These are phyloP conservation scores for Diatrype stigma DNA, from an alignment of 2,329 filamentous ascomycete species.

Conservation along the genomic window DNA sequence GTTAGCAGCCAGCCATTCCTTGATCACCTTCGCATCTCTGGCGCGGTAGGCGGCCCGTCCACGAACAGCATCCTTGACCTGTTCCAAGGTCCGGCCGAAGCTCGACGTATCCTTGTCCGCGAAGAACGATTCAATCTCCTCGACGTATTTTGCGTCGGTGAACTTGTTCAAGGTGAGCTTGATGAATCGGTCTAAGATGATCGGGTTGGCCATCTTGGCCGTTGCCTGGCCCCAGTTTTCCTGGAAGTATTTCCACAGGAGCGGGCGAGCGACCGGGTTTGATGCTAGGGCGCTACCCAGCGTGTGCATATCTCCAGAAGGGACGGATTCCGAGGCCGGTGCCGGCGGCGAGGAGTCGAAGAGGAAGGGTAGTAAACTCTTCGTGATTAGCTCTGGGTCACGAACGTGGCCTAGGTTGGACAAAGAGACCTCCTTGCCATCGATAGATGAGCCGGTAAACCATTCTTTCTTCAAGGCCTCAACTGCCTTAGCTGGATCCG, in stretches of 20 bases:
- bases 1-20: conserved; percentile 70
- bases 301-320: conserved; percentile 82
- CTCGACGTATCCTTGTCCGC: conserved; percentile 76
- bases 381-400: conserved; percentile 61
- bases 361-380: conserved; percentile 70
- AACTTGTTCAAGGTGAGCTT: conserved; percentile 75
- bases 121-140: conserved; percentile 84
- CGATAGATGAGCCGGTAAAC: conserved; percentile 74
- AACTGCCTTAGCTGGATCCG: conserved; percentile 64
- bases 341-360: conserved; percentile 59
- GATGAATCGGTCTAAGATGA: conserved; percentile 86
- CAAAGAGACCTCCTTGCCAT: conserved; percentile 85
- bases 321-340: conserved; percentile 57
- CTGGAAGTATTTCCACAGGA: conserved; percentile 84
- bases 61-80: conserved; percentile 80
- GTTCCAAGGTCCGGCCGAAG: conserved; percentile 81
- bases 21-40: conserved; percentile 67
- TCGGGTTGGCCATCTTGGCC: conserved; percentile 72
- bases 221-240: conserved; percentile 74
- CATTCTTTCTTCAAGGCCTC: conserved; percentile 81
- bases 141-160: conserved; percentile 61
- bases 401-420: conserved; percentile 71
- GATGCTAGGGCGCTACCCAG: conserved; percentile 68
- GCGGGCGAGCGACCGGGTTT: conserved; percentile 68
- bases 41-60: conserved; percentile 78